Conservation (phyloP, 2,329 filamentous ascomycete genomes). For the Zasmidium citrigriseum region DNA sequence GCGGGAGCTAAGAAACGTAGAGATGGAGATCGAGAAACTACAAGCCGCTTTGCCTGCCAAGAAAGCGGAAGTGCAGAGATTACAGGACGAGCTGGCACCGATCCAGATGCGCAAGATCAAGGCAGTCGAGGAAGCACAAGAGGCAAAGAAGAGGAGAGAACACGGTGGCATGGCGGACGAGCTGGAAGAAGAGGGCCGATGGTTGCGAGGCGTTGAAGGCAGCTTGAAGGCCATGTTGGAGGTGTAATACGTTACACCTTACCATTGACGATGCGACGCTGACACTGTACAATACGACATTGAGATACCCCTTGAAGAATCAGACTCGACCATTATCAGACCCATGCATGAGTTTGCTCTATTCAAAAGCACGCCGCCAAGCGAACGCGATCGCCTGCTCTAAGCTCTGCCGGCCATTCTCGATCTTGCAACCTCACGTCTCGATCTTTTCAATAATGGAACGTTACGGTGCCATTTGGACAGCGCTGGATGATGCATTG, state of each 20-base stretch:
- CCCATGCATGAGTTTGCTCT: background rate
- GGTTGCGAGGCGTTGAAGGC: slow-evolving; percentile 70
- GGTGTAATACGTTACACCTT: slow-evolving; percentile 35
- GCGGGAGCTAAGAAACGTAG: slow-evolving; percentile 42
- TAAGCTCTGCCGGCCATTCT: background rate
- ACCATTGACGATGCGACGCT: background rate
- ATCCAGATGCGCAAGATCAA: slow-evolving; percentile 68
- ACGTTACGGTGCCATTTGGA: background rate
- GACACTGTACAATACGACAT: background rate
- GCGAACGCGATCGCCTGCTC: background rate
- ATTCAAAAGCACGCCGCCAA: background rate
- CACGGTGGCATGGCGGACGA: slow-evolving; percentile 69
- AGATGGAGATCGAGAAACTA: slow-evolving; percentile 50
- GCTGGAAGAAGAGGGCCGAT: slow-evolving; percentile 72
- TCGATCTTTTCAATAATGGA: background rate
- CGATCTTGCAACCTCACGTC: background rate
- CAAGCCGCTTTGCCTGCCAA: slow-evolving; percentile 65
- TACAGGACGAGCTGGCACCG: slow-evolving; percentile 68
- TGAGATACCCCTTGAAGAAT: background rate
- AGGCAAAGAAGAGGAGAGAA: slow-evolving; percentile 69
- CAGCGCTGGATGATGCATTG: background rate
- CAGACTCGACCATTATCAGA: slow-evolving; percentile 5
- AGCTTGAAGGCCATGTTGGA: slow-evolving; percentile 65
- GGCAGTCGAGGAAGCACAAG: slow-evolving; percentile 67
- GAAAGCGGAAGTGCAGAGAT: slow-evolving; percentile 65